Percentiles rank a stretch among this genome's conserved stretches.
Conservation (phyloP, 495 filamentous ascomycete genomes). For the Tuber brumale region DNA sequence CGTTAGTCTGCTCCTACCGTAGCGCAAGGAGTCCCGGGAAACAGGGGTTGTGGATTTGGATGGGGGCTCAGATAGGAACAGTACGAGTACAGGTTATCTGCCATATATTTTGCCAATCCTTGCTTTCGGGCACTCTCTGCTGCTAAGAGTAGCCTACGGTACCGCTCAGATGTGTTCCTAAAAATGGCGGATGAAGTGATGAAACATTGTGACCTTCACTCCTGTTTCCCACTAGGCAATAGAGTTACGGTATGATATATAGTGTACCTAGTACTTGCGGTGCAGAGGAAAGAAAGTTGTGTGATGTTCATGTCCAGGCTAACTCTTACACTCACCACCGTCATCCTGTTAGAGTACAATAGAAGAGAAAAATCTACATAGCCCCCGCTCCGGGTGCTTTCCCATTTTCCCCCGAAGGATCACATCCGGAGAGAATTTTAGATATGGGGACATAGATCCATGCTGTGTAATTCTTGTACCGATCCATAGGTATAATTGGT, state of each 20-base stretch:
- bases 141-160: too few species aligned
- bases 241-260: neutral
- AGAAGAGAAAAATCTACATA: neutral
- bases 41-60: neutral
- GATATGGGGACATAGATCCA: neutral
- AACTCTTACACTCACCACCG: neutral
- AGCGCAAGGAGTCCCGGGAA: neutral
- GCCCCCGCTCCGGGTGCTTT: neutral
- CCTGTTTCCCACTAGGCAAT: neutral
- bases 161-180: neutral
- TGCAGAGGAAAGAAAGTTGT: neutral
- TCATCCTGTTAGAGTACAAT: too few species aligned
- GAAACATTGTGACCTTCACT: neutral
- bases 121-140: neutral
- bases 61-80: neutral
- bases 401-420: neutral
- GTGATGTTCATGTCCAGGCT: neutral
- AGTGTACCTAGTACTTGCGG: neutral
- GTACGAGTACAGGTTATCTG: neutral
- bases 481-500: neutral
- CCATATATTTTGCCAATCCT: neutral
- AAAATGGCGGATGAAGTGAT: neutral
- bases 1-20: neutral
- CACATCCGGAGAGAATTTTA: neutral
- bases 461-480: neutral